phyloP scores from a whole-genome alignment of 352 stramenopile genomes.

The Phytophthora pisi region DNA sequence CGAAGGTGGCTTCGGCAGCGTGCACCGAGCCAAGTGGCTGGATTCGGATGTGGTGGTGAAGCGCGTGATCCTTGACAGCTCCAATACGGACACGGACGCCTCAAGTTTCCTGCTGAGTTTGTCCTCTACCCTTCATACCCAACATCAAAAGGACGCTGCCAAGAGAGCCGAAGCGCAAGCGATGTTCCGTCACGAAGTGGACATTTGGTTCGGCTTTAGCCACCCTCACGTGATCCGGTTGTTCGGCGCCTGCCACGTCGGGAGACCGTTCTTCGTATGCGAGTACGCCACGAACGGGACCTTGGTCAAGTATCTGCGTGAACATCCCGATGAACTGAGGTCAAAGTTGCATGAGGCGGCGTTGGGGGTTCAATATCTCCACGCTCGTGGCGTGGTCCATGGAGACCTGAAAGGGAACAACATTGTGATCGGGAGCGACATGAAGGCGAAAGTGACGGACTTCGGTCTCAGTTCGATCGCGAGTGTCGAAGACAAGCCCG shows the following conservation, averaged over 20 bases:
- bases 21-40: slow-evolving; percentile 7
- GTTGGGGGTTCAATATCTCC: background rate
- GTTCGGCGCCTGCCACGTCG: background rate
- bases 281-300: slow-evolving; percentile 8
- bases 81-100: background rate
- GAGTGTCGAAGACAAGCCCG: background rate
- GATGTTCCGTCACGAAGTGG: slow-evolving; percentile 26
- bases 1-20: slow-evolving; percentile 11
- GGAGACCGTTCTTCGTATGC: slow-evolving; percentile 23
- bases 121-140: too few relatives aligned
- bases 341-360: background rate
- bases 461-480: background rate
- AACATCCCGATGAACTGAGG: background rate
- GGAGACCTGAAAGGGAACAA: background rate
- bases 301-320: background rate
- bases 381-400: background rate
- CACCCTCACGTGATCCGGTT: slow-evolving; percentile 24
- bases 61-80: background rate
- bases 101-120: background rate
- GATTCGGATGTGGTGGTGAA: slow-evolving; percentile 23
- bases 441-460: background rate
- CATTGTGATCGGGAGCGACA: background rate
- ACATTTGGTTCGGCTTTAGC: slow-evolving; percentile 30
- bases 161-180: slow-evolving; percentile 3
- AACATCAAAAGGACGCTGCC: background rate